A percentile compares a stretch with the other conserved stretches of the same genome.
Evolutionary conservation across 306 rosid species (phyloP).

Genomic region (Trifolium dubium): DNA sequence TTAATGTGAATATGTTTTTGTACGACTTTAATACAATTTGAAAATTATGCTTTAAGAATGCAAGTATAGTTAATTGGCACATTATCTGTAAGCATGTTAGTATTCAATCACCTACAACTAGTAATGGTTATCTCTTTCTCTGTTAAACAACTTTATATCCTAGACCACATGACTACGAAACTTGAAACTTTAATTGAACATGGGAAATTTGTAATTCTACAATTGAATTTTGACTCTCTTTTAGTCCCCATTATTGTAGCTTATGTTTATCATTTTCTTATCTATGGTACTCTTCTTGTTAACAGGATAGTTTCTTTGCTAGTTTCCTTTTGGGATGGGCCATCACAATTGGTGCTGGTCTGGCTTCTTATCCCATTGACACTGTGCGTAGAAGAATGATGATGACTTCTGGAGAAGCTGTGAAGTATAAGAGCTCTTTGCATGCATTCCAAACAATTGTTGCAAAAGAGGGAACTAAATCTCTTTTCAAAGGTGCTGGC

Average conservation of each 20-base stretch:
- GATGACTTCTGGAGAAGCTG: slow-evolving; percentile 99
- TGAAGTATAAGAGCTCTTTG: slow-evolving; percentile 77
- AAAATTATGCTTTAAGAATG: not conserved
- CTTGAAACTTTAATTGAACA: not conserved
- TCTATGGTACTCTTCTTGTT: slow-evolving; percentile 29
- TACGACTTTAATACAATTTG: not conserved
- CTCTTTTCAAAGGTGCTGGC: slow-evolving; percentile 94
- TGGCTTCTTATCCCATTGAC: slow-evolving; percentile 86
- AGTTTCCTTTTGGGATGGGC: slow-evolving; percentile 92
- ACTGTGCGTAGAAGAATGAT: slow-evolving; percentile 95
- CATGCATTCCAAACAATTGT: slow-evolving; percentile 74
- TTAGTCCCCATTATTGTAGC: not conserved
- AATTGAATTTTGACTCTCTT: not conserved
- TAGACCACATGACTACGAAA: slow-evolving; percentile 8
- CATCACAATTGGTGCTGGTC: slow-evolving; percentile 84
- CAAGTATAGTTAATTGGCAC: slow-evolving; percentile 1
- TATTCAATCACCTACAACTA: not conserved
- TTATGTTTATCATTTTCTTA: slow-evolving; percentile 34
- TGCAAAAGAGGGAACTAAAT: slow-evolving; percentile 78
- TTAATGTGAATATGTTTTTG: not conserved
- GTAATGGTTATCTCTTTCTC: not conserved
- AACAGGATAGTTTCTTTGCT: slow-evolving; percentile 89
- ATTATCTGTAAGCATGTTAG: not conserved
- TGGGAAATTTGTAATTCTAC: slow-evolving; percentile 1
- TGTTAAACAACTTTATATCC: not conserved